Evolutionary conservation across 2,329 filamentous ascomycete genomes (phyloP), one percentile per base, ranked within the genome.

Genomic region (Fusarium sp.): DNA sequence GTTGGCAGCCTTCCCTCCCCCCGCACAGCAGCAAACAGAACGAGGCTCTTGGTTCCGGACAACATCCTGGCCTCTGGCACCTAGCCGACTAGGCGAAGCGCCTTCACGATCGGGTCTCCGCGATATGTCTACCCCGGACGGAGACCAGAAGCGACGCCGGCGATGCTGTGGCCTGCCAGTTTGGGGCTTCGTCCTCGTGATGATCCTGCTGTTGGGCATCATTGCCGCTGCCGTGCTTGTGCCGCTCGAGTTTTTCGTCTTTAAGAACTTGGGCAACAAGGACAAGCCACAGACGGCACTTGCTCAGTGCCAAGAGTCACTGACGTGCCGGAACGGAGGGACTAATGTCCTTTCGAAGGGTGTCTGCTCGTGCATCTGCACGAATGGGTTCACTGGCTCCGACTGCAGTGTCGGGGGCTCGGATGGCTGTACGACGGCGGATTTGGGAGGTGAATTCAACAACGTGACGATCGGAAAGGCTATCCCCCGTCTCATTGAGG

Each of bases 341-440:
- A 91, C 92, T 20, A 95, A 92, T 65, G 89, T 96, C 17, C 83
- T 95, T 22, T 90, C 88, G 17, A 86, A 90, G 66, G 89, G 90
- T 4, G 85, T 88, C 22, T 98, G 96, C 83, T 92, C 92, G 14
- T 99, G 96, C 81, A 90, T 98, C 50, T 99, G 96, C 82, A 91
- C 92, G 25, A 95, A 97, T 77, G 95, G 95, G 2, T 98, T 96
- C 81, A 95, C 93, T 0, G 88, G 89, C 15, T 82, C 84, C 25
- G 85, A 88, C 68, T 91, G 89, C 78, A 86, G 85, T 6, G 81
- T 82, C 27, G 80, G 83, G 2, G 86, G 85, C 58, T 81, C 85
- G 1, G 82, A 85, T 43, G 88, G 88, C 17, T 91, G 89, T 77
- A 88, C 88, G 2, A 89, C 87, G 2, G 87, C 88, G 11, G 83